phyloP scores from a whole-genome alignment of 2,329 filamentous ascomycete species.

The Arthrobotrys entomopaga region DNA sequence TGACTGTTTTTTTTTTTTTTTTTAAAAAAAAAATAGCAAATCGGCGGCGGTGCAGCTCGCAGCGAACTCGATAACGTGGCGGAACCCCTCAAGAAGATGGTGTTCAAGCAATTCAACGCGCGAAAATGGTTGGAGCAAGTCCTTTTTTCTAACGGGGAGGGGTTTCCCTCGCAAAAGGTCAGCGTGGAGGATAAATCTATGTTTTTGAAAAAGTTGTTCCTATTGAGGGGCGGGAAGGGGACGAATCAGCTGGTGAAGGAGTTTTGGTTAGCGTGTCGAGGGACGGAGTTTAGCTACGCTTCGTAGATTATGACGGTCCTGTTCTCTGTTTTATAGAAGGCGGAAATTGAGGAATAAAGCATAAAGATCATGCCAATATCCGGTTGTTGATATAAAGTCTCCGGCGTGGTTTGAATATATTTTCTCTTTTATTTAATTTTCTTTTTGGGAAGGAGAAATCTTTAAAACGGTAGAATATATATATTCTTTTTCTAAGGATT shows the following conservation, averaged over 20 bases:
- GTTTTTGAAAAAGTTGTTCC: conserved; percentile 75
- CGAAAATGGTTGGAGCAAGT: conserved; percentile 73
- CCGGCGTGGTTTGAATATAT: too few relatives aligned
- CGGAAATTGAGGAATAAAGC: neutral
- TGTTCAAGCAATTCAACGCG: conserved; percentile 68
- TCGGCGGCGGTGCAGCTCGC: conserved; percentile 74
- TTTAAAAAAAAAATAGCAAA: conserved; percentile 68
- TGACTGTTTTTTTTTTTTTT: too few relatives aligned
- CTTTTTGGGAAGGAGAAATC: too few relatives aligned
- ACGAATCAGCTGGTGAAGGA: conserved; percentile 76
- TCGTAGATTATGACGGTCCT: conserved; percentile 13
- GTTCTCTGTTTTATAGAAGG: neutral
- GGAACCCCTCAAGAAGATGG: conserved; percentile 76
- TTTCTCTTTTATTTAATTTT: too few relatives aligned
- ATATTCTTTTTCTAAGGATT: too few relatives aligned
- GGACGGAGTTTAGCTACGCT: conserved; percentile 61
- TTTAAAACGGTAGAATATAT: too few relatives aligned
- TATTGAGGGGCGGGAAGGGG: conserved; percentile 71
- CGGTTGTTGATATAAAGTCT: too few relatives aligned
- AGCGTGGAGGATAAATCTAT: conserved; percentile 69
- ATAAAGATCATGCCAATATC: neutral
- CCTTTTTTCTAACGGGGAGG: conserved; percentile 65
- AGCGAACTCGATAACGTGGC: conserved; percentile 77
- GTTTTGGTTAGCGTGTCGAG: conserved; percentile 76
- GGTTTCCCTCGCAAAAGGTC: conserved; percentile 72